Percentiles rank a stretch among this genome's conserved stretches.
phyloP scores from a whole-genome alignment of 768 basidiomycete species.

The Psilocybe tampanensis region DNA sequence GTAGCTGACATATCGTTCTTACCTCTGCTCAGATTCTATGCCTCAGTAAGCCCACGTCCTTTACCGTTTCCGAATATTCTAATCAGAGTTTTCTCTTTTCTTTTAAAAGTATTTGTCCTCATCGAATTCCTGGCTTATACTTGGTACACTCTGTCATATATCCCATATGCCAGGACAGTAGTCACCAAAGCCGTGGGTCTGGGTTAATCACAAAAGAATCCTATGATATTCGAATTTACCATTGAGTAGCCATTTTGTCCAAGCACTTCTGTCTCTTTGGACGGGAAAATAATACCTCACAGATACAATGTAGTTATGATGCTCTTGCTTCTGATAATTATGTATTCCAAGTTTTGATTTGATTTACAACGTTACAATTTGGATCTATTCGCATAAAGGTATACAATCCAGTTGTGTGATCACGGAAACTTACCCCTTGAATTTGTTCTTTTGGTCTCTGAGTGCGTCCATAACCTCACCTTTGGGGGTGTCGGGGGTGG shows the following conservation, averaged over 20 bases:
- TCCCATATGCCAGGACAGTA: conserved; percentile 85
- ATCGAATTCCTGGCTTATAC: conserved; percentile 90
- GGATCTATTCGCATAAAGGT: conserved; percentile 10
- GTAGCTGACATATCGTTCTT: conserved; percentile 2
- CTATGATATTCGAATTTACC: background rate
- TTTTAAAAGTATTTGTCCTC: conserved; percentile 77
- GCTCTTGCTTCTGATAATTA: background rate
- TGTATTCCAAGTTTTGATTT: background rate
- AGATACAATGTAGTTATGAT: background rate
- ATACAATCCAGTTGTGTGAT: background rate
- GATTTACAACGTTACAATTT: conserved; percentile 14
- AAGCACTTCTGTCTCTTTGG: background rate
- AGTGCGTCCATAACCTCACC: conserved; percentile 71
- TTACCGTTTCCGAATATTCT: background rate
- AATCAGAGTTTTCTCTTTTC: conserved; percentile 8
- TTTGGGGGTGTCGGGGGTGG: conserved; percentile 43
- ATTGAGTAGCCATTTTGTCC: background rate
- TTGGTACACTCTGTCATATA: conserved; percentile 88
- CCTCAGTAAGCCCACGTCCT: conserved; percentile 50
- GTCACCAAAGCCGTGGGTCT: conserved; percentile 66
- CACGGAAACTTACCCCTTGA: conserved; percentile 53
- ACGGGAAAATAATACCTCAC: background rate
- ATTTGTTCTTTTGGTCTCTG: conserved; percentile 84
- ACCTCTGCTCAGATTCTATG: conserved; percentile 54
- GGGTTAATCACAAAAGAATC: conserved; percentile 27